Conservation (phyloP, 129 eudicot species). For the Saposhnikovia divaricata region DNA sequence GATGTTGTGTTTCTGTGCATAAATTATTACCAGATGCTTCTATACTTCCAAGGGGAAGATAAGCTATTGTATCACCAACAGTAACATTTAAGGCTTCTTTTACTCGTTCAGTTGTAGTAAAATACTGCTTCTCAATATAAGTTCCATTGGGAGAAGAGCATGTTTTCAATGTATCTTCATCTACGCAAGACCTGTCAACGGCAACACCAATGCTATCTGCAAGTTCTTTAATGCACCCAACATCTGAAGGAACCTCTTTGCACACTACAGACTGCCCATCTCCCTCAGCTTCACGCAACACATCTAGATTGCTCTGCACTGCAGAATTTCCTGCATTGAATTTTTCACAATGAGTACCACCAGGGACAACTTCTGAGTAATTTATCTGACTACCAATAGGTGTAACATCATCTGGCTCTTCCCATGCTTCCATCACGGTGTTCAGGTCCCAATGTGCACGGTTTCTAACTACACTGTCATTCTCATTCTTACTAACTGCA, state of each 20-base stretch:
- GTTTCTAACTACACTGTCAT: conserved; percentile 3
- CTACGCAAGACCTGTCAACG: neutral
- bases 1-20: neutral
- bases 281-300: neutral
- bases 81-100: neutral
- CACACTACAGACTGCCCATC: neutral
- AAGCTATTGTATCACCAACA: neutral
- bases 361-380: conserved; percentile 8
- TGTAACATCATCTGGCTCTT: conserved; percentile 34
- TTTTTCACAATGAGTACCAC: conserved; percentile 9
- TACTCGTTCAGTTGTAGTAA: neutral
- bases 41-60: neutral
- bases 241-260: neutral
- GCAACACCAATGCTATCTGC: neutral
- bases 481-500: conserved; percentile 16
- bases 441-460: conserved; percentile 65
- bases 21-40: conserved; percentile 1
- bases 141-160: conserved; percentile 2
- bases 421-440: conserved; percentile 57
- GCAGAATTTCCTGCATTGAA: conserved; percentile 7
- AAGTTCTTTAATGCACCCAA: neutral
- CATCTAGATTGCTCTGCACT: neutral
- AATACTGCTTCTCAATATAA: neutral
- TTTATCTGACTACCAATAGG: conserved; percentile 13
- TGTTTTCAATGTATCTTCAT: conserved; percentile 7